phyloP scores from a whole-genome alignment of 192 early-diverging fungal species.

The Paraglomus brasilianum region DNA sequence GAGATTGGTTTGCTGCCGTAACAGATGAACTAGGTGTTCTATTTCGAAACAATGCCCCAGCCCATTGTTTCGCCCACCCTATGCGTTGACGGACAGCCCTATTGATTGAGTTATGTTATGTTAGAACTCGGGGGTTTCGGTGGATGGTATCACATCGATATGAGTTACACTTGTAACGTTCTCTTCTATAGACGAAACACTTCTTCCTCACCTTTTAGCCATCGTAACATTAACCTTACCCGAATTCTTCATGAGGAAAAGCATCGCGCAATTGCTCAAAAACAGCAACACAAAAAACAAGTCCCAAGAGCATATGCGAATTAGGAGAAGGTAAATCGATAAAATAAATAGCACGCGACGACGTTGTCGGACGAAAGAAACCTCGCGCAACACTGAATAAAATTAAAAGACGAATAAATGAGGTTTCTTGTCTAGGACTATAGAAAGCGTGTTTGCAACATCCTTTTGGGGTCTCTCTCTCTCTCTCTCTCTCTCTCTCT shows the following conservation, averaged over 20 bases:
- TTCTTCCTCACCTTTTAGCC: slow-evolving; percentile 51
- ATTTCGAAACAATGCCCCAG: slow-evolving; percentile 43
- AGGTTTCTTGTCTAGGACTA: background rate
- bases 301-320: slow-evolving; percentile 51
- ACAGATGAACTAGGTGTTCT: slow-evolving; percentile 1
- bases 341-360: slow-evolving; percentile 46
- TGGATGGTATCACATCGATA: too few species aligned
- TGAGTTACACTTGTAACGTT: too few species aligned
- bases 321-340: slow-evolving; percentile 42
- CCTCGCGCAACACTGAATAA: slow-evolving; percentile 48
- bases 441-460: background rate
- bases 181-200: too few species aligned
- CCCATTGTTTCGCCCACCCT: slow-evolving; percentile 55
- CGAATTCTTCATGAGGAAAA: slow-evolving; percentile 56
- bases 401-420: background rate
- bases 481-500: background rate
- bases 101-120: background rate
- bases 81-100: slow-evolving; percentile 50
- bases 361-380: slow-evolving; percentile 47
- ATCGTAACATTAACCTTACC: slow-evolving; percentile 53
- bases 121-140: too few species aligned
- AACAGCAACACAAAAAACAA: slow-evolving; percentile 50
- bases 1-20: slow-evolving; percentile 10
- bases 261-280: slow-evolving; percentile 47
- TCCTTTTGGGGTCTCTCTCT: background rate